Percentiles rank a stretch among this genome's conserved stretches.
phyloP scores from a whole-genome alignment of 129 eudicot genomes.

The Chrysanthemum seticuspe region DNA sequence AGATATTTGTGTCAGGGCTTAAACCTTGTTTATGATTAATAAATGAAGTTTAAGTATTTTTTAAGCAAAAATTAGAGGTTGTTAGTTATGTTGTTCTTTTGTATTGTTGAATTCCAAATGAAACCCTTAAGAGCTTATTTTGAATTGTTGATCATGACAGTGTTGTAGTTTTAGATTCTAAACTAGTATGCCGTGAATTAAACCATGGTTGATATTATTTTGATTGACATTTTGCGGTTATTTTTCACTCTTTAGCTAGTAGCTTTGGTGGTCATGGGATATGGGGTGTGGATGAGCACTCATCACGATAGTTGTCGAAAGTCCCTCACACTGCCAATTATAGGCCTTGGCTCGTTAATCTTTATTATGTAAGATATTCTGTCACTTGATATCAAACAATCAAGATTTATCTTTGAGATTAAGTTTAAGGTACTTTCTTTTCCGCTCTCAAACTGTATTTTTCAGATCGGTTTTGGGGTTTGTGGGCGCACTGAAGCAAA shows the following conservation, averaged over 20 bases:
- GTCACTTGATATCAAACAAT: neutral
- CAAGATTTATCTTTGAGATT: neutral
- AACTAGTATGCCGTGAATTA: neutral
- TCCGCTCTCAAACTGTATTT: neutral
- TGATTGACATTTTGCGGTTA: conserved; percentile 6
- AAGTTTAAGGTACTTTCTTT: conserved; percentile 12
- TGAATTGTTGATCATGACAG: neutral
- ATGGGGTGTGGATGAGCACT: conserved; percentile 91
- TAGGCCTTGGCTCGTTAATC: conserved; percentile 68
- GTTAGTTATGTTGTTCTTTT: conserved; percentile 7
- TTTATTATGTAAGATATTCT: conserved; percentile 54
- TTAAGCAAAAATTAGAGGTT: neutral
- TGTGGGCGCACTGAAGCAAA: conserved; percentile 87
- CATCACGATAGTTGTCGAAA: conserved; percentile 76
- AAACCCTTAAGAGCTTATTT: too few relatives aligned
- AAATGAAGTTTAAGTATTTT: conserved; percentile 7
- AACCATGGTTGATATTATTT: conserved; percentile 1
- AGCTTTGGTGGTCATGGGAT: conserved; percentile 73
- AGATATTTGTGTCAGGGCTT: neutral
- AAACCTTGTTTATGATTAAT: neutral
- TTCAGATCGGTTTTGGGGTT: conserved; percentile 84
- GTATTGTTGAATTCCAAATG: too few relatives aligned
- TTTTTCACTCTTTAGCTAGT: conserved; percentile 45
- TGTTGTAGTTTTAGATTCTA: conserved; percentile 7
- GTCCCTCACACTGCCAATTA: conserved; percentile 75